A percentile compares a stretch with the other conserved stretches of the same genome.
phyloP scores from a whole-genome alignment of 2,329 filamentous ascomycete species.

The Fonsecaea nubica region DNA sequence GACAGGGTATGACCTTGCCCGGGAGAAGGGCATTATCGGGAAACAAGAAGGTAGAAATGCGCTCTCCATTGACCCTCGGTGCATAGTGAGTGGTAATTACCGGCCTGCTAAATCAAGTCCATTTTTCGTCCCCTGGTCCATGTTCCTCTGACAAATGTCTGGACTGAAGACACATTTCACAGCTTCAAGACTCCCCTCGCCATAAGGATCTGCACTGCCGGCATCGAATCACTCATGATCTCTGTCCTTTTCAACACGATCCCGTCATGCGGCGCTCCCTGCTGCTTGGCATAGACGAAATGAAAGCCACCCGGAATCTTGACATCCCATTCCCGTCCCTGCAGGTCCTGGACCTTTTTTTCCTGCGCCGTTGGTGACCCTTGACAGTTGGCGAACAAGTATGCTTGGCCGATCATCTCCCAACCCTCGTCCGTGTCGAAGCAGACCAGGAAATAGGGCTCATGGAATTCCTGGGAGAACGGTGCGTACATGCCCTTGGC shows the following conservation, averaged over 20 bases:
- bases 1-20: background rate
- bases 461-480: conserved; percentile 35
- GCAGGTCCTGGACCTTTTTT: conserved; percentile 30
- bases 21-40: background rate
- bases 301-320: conserved; percentile 33
- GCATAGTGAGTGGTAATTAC: background rate
- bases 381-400: conserved; percentile 31
- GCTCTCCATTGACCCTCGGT: background rate
- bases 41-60: background rate
- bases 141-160: background rate
- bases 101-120: background rate
- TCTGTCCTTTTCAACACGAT: conserved; percentile 32
- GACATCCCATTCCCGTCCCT: conserved; percentile 37
- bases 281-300: conserved; percentile 32
- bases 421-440: conserved; percentile 32
- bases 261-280: conserved; percentile 28
- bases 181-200: conserved; percentile 34
- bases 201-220: conserved; percentile 33
- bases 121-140: background rate
- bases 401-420: conserved; percentile 35
- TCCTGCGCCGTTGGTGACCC: conserved; percentile 21
- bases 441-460: conserved; percentile 34
- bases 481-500: conserved; percentile 28
- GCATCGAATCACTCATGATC: conserved; percentile 34
- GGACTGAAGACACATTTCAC: background rate